phyloP scores from a whole-genome alignment of 495 filamentous ascomycete species.

The Penicillium steckii region DNA sequence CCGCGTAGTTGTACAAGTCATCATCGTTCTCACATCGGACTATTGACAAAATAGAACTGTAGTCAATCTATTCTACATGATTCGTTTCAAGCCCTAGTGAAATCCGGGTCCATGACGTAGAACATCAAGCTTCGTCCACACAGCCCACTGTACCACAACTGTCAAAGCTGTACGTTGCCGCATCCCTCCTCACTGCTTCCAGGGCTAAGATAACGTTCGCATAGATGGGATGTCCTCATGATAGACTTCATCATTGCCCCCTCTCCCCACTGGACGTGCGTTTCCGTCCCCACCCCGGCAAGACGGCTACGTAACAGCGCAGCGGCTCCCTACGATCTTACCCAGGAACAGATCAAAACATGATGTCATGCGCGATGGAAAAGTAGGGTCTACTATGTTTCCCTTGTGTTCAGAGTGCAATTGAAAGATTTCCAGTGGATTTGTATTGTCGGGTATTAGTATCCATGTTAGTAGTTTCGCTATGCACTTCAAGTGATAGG shows the following conservation, averaged over 20 bases:
- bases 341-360: constrained; percentile 6
- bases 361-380: constrained; percentile 12
- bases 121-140: too few relatives aligned
- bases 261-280: constrained; percentile 7
- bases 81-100: too few relatives aligned
- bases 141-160: too few relatives aligned
- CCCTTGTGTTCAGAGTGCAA: not conserved
- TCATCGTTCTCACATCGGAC: too few relatives aligned
- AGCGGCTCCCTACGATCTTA: not conserved
- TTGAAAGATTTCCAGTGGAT: not conserved
- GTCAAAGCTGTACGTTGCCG: too few relatives aligned
- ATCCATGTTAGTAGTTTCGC: too few relatives aligned
- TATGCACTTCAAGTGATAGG: too few relatives aligned
- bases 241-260: not conserved
- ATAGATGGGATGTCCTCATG: too few relatives aligned
- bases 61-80: not conserved
- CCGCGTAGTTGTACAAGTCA: too few relatives aligned
- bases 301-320: constrained; percentile 17
- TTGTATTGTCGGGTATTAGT: not conserved
- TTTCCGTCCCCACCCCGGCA: not conserved
- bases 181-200: too few relatives aligned
- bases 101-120: too few relatives aligned
- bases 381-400: not conserved
- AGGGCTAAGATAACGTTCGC: too few relatives aligned
- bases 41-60: not conserved